Base-by-base conservation (phyloP, 2,329 filamentous ascomycete species). In the Lizonia empirigonia region DNA sequence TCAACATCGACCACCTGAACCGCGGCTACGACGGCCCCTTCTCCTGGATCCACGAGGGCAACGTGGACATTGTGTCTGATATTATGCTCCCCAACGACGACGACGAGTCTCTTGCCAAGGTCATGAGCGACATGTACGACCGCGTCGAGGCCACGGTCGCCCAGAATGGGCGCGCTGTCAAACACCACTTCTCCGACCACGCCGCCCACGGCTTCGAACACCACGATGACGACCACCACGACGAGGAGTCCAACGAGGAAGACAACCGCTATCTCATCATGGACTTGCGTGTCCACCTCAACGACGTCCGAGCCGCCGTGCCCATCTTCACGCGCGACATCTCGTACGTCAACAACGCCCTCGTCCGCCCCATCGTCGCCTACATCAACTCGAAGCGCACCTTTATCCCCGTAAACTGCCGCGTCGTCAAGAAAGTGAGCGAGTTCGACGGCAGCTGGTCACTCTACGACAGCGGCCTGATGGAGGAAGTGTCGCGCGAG, bases 381-480 rank as follows among this genome's bases (percentile, higher is more conserved):
- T 99, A 97, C 72, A 97, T 99, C 75, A 99, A 99, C 74, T 90
- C 91, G 33, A 90, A 91, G 71, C 88, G 87, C 68, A 96, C 93
- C 0, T 97, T 96, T 68, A 97, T 99, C 34, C 94, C 94, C 20
- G 91, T 99, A 64, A 89, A 88, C 63, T 97, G 94, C 76, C 88
- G 93, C 54, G 90, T 99, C 39, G 91, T 97, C 58, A 99, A 99
- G 78, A 85, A 86, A 6, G 83, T 86, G 15, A 83, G 83, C 52
- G 94, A 99, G 71, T 99, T 99, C 67, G 90, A 97, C 71, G 94
- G 94, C 26, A 90, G 89, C 62, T 97, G 94, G 94, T 93, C 92
- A 3, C 82, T 95, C 22, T 97, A 89, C 70, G 94, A 99, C 74
- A 94, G 89, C 65, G 92, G 91, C 1, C 78, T 99, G 44, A 91